Evolutionary conservation across 192 early-diverging fungal species (phyloP).

Genomic region (Cetraspora pellucida): DNA sequence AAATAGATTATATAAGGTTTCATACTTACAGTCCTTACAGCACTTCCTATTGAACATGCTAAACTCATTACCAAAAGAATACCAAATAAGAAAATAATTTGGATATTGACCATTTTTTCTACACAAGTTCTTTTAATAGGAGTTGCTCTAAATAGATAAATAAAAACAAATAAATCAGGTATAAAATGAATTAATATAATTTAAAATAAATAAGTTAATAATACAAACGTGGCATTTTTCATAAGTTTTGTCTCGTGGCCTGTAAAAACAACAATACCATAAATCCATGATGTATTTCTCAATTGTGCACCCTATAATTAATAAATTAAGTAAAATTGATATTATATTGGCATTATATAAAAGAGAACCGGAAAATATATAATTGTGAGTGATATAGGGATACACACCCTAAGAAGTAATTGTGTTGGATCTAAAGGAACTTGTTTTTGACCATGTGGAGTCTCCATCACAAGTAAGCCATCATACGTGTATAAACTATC

Average conservation of each 20-base stretch:
- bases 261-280: conserved; percentile 92
- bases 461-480: conserved; percentile 68
- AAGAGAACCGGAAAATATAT: background rate
- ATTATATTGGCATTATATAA: background rate
- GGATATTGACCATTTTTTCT: conserved; percentile 86
- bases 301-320: conserved; percentile 78
- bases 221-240: conserved; percentile 76
- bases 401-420: conserved; percentile 75
- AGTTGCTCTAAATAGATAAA: conserved; percentile 55
- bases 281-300: conserved; percentile 94
- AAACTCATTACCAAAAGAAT: conserved; percentile 85
- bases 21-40: conserved; percentile 61
- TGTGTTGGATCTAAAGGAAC: conserved; percentile 88
- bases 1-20: too few relatives aligned
- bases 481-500: conserved; percentile 97
- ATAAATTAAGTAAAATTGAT: conserved; percentile 2
- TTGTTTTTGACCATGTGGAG: conserved; percentile 60
- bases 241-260: conserved; percentile 98
- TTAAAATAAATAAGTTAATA: background rate
- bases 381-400: background rate
- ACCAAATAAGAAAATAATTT: conserved; percentile 91
- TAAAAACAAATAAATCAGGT: background rate
- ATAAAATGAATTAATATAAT: background rate
- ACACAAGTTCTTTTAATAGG: conserved; percentile 93
- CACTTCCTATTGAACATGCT: conserved; percentile 82